These are phyloP conservation scores for Chrysanthemum lavandulifolium DNA, from an alignment of 129 eudicot species.

Conservation along the genomic window DNA sequence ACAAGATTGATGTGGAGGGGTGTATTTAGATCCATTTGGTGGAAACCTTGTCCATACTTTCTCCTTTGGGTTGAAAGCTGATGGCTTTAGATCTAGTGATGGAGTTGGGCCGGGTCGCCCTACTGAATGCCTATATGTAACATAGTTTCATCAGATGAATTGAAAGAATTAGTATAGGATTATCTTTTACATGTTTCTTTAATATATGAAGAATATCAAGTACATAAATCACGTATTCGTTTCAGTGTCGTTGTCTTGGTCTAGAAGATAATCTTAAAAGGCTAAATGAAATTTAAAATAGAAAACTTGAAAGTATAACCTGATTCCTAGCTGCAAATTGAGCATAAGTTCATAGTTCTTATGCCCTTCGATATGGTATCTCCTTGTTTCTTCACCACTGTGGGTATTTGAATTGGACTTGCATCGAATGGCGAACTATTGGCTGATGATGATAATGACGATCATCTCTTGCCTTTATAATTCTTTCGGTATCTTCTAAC, in stretches of 20 bases:
- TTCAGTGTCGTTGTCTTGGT: too few relatives aligned
- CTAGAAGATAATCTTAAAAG: background rate
- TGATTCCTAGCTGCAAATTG: conserved; percentile 78
- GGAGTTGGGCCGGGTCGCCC: conserved; percentile 82
- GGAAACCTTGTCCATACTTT: conserved; percentile 87
- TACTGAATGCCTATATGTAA: conserved; percentile 69
- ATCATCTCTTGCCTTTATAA: conserved; percentile 40
- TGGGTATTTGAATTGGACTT: conserved; percentile 51
- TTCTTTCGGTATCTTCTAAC: conserved; percentile 43
- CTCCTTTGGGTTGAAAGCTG: conserved; percentile 83
- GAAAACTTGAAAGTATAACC: conserved; percentile 36
- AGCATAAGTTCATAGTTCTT: conserved; percentile 85
- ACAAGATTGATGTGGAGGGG: conserved; percentile 78
- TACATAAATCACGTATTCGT: too few relatives aligned
- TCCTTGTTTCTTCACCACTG: conserved; percentile 63
- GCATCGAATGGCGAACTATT: conserved; percentile 37
- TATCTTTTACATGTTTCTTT: background rate
- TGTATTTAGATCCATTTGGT: conserved; percentile 73
- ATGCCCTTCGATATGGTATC: conserved; percentile 75
- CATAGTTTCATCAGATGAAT: background rate
- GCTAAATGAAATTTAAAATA: background rate
- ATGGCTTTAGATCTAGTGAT: conserved; percentile 68
- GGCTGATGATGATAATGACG: conserved; percentile 25
- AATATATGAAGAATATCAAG: background rate
- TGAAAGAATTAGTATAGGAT: background rate